phyloP scores from a whole-genome alignment of 768 basidiomycete genomes.

The Tubosaeta sp. region DNA sequence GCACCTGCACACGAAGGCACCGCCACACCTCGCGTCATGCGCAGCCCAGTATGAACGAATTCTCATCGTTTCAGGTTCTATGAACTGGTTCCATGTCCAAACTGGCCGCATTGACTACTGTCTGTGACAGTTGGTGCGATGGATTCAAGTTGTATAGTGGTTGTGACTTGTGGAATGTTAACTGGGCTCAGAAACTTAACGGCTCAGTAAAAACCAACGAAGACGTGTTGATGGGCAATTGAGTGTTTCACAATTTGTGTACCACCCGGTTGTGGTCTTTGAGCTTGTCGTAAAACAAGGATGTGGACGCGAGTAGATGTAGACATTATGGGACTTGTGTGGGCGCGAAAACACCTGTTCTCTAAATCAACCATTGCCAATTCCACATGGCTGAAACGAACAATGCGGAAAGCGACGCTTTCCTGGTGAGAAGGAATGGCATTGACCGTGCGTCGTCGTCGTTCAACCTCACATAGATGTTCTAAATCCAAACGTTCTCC shows the following conservation, averaged over 20 bases:
- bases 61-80: too few species aligned
- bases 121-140: too few species aligned
- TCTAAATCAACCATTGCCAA: slow-evolving; percentile 1
- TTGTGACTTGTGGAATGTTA: too few species aligned
- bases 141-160: neutral
- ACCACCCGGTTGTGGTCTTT: neutral
- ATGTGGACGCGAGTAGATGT: neutral
- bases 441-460: slow-evolving; percentile 33
- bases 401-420: slow-evolving; percentile 3
- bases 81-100: too few species aligned
- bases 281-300: neutral
- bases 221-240: neutral
- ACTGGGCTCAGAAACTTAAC: neutral
- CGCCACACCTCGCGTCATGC: too few species aligned
- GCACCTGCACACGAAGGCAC: too few species aligned
- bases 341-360: neutral
- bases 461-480: slow-evolving; percentile 9
- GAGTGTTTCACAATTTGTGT: neutral
- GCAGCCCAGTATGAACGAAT: too few species aligned
- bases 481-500: slow-evolving; percentile 6
- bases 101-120: too few species aligned
- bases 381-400: slow-evolving; percentile 21
- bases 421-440: slow-evolving; percentile 32
- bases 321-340: too few species aligned
- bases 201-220: neutral